Evolutionary conservation across 2,329 filamentous ascomycete genomes (phyloP).

Genomic region (Zymoseptoria ardabiliae): DNA sequence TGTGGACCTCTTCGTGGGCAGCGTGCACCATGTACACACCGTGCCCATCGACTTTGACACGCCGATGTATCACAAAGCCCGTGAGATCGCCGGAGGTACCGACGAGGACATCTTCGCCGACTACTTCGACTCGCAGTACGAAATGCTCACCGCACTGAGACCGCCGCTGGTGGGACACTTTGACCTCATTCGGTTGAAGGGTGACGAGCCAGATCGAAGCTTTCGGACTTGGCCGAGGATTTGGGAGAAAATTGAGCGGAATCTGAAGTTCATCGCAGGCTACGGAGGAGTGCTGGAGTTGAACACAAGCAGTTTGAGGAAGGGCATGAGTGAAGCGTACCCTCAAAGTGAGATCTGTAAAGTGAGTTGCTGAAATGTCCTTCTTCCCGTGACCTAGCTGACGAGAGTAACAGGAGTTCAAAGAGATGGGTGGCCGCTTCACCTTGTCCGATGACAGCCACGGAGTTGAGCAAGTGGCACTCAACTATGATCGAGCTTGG

Average conservation of each 20-base stretch:
- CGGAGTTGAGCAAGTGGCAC: conserved; percentile 76
- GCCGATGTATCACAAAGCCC: conserved; percentile 58
- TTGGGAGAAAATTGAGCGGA: conserved; percentile 67
- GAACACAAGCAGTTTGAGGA: conserved; percentile 79
- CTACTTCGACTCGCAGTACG: conserved; percentile 82
- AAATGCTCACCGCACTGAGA: conserved; percentile 65
- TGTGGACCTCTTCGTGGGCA: conserved; percentile 88
- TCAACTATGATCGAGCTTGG: conserved; percentile 56
- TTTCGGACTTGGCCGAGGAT: conserved; percentile 41
- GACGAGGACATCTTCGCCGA: conserved; percentile 70
- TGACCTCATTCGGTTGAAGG: conserved; percentile 79
- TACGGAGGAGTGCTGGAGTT: conserved; percentile 84
- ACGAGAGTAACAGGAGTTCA: conserved; percentile 52
- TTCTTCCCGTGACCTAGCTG: background rate
- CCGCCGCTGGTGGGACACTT: conserved; percentile 88
- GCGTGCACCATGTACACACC: conserved; percentile 79
- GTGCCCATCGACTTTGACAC: conserved; percentile 84
- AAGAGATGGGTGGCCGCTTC: conserved; percentile 68
- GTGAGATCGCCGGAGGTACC: conserved; percentile 48
- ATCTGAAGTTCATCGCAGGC: conserved; percentile 60
- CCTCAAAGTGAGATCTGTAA: conserved; percentile 71
- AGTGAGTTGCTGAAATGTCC: conserved; percentile 38
- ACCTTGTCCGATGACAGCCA: conserved; percentile 95
- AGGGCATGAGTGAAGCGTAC: conserved; percentile 87
- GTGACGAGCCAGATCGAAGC: conserved; percentile 57